phyloP scores from a whole-genome alignment of 177 flowering plant genomes.

The Vitis hybrid region DNA sequence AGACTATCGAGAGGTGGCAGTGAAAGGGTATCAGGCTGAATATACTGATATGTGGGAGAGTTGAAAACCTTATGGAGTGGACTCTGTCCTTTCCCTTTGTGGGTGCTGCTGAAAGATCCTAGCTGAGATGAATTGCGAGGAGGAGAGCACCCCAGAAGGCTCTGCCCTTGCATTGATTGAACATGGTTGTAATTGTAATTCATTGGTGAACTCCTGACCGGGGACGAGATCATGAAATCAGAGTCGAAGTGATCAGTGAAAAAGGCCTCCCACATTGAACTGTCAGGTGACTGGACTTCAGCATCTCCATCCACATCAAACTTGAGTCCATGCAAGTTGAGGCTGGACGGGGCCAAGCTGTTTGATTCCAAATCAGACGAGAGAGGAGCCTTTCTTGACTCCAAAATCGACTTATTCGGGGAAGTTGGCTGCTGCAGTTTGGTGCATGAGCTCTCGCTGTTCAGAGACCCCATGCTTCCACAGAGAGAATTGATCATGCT shows the following conservation, averaged over 20 bases:
- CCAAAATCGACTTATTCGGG: slow-evolving; percentile 31
- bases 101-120: slow-evolving; percentile 26
- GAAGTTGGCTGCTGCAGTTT: slow-evolving; percentile 28
- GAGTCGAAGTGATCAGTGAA: slow-evolving; percentile 59
- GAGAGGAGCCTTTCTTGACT: slow-evolving; percentile 26
- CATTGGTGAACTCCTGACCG: slow-evolving; percentile 33
- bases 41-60: slow-evolving; percentile 40
- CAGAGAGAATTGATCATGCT: slow-evolving; percentile 49
- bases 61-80: slow-evolving; percentile 52
- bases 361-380: slow-evolving; percentile 35
- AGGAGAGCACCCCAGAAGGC: slow-evolving; percentile 38
- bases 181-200: slow-evolving; percentile 27
- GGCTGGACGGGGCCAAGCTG: slow-evolving; percentile 40
- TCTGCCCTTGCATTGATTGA: slow-evolving; percentile 39
- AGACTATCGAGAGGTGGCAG: slow-evolving; percentile 48
- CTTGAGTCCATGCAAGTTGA: slow-evolving; percentile 41
- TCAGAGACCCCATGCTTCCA: slow-evolving; percentile 46
- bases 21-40: slow-evolving; percentile 42
- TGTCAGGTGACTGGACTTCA: slow-evolving; percentile 58
- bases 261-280: slow-evolving; percentile 58
- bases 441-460: slow-evolving; percentile 38
- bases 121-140: slow-evolving; percentile 33
- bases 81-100: slow-evolving; percentile 49
- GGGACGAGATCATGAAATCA: slow-evolving; percentile 64
- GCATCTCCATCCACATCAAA: slow-evolving; percentile 42